phyloP scores from a whole-genome alignment of 2,329 filamentous ascomycete genomes.

The Aspergillus pseudoglaucus region DNA sequence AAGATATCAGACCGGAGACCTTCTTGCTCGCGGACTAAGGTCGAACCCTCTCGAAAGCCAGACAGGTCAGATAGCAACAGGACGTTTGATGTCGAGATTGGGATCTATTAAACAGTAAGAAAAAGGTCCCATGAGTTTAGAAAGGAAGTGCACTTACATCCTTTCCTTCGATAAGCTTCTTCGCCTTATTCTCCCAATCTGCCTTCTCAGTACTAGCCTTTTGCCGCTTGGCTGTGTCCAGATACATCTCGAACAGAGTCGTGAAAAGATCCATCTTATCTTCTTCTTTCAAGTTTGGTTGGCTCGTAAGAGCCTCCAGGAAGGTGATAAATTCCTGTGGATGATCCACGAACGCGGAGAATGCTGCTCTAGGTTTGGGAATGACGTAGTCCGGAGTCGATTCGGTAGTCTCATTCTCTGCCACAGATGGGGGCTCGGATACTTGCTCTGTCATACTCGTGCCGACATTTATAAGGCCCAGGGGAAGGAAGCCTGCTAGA shows the following conservation, averaged over 20 bases:
- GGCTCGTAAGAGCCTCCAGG: conserved; percentile 76
- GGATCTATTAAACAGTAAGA: conserved; percentile 36
- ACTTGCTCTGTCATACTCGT: conserved; percentile 35
- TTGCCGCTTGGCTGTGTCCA: conserved; percentile 76
- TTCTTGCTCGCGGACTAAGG: conserved; percentile 87
- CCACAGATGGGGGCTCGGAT: conserved; percentile 20
- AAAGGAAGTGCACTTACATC: conserved; percentile 44
- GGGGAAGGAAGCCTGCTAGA: conserved; percentile 70
- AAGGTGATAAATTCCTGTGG: conserved; percentile 87
- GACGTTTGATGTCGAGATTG: conserved; percentile 92
- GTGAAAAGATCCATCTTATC: conserved; percentile 86
- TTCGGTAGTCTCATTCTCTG: conserved; percentile 24
- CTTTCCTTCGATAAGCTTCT: conserved; percentile 74
- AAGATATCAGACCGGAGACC: conserved; percentile 93
- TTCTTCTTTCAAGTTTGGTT: conserved; percentile 61
- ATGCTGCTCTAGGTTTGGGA: conserved; percentile 79
- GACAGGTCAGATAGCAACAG: conserved; percentile 87
- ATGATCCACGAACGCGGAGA: conserved; percentile 94
- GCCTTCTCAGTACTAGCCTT: conserved; percentile 60
- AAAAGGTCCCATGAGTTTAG: neutral
- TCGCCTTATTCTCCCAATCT: conserved; percentile 86
- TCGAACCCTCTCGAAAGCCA: conserved; percentile 82
- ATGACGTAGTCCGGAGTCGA: conserved; percentile 60
- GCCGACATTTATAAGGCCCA: conserved; percentile 73
- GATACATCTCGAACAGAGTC: conserved; percentile 95